Conservation (phyloP, 1,139 yeast species). For the Sugiyamaella japonica region DNA sequence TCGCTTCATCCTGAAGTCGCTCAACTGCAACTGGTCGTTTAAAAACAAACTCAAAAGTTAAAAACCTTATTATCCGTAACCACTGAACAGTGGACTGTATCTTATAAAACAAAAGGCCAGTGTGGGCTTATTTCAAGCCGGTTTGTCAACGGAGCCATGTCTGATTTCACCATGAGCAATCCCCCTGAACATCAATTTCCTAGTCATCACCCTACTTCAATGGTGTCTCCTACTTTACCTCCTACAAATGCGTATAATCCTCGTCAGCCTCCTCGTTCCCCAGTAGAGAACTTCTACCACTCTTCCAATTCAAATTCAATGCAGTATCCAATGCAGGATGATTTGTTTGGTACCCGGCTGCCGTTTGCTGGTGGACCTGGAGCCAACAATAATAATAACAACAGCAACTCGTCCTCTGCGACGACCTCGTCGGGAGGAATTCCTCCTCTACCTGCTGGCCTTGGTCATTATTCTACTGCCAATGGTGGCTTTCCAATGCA, state of each 20-base stretch:
- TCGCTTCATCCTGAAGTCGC: too few species aligned
- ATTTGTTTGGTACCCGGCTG: constrained; percentile 11
- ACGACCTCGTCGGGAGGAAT: too few species aligned
- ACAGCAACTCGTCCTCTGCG: neutral
- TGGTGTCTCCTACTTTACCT: constrained; percentile 8
- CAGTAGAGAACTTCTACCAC: constrained; percentile 19
- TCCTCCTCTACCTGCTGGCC: constrained; percentile 7
- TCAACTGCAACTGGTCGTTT: too few species aligned
- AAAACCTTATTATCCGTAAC: too few species aligned
- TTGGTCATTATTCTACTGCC: constrained; percentile 10
- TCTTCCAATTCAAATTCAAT: constrained; percentile 5
- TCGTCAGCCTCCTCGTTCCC: constrained; percentile 22
- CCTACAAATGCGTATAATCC: constrained; percentile 14
- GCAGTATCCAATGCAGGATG: constrained; percentile 14
- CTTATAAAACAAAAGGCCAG: too few species aligned
- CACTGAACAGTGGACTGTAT: neutral
- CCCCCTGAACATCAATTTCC: constrained; percentile 19
- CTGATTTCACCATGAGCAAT: constrained; percentile 20
- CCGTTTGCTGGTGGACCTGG: neutral
- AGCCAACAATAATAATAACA: neutral
- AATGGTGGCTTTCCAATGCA: constrained; percentile 13
- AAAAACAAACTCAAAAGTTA: too few species aligned
- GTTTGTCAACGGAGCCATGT: constrained; percentile 8
- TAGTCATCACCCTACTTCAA: constrained; percentile 8
- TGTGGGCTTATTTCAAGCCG: too few species aligned